Percentiles rank a stretch among this genome's conserved stretches.
These are phyloP conservation scores for Fusarium heterosporum DNA, from an alignment of 2,329 filamentous ascomycete genomes.

Conservation along the genomic window DNA sequence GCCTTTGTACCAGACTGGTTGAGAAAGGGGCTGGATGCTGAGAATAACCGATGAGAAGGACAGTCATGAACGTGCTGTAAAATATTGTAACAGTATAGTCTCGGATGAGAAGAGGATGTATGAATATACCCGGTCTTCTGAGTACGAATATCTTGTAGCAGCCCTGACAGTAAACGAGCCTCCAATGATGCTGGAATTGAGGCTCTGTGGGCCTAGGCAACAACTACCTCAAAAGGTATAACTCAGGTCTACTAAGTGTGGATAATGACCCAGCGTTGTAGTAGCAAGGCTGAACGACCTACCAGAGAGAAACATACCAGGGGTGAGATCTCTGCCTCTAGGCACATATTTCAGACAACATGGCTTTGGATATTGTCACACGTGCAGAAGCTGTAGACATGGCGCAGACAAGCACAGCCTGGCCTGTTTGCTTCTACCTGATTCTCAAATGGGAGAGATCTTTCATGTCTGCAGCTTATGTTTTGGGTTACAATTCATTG, in stretches of 20 bases:
- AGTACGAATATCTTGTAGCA: neutral
- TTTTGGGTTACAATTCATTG: neutral
- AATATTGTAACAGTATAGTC: constrained; percentile 23
- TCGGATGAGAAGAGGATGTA: constrained; percentile 23
- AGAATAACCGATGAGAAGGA: constrained; percentile 22
- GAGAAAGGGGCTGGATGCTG: constrained; percentile 55
- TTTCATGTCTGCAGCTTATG: neutral
- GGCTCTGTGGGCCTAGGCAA: neutral
- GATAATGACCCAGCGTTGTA: neutral
- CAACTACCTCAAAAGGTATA: neutral
- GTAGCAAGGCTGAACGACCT: constrained; percentile 1
- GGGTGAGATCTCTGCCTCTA: neutral
- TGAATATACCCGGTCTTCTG: constrained; percentile 5
- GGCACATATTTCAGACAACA: neutral
- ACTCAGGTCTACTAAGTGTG: neutral
- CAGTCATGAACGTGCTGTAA: constrained; percentile 9
- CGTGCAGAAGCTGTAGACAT: neutral
- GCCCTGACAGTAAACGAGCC: neutral
- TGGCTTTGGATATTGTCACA: neutral
- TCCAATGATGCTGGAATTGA: neutral
- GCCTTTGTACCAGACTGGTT: constrained; percentile 89
- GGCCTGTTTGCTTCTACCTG: neutral
- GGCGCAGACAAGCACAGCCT: neutral
- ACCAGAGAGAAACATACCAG: neutral
- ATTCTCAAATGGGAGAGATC: neutral